Conservation (phyloP, 768 basidiomycete genomes). For the Phylloporus sp. region DNA sequence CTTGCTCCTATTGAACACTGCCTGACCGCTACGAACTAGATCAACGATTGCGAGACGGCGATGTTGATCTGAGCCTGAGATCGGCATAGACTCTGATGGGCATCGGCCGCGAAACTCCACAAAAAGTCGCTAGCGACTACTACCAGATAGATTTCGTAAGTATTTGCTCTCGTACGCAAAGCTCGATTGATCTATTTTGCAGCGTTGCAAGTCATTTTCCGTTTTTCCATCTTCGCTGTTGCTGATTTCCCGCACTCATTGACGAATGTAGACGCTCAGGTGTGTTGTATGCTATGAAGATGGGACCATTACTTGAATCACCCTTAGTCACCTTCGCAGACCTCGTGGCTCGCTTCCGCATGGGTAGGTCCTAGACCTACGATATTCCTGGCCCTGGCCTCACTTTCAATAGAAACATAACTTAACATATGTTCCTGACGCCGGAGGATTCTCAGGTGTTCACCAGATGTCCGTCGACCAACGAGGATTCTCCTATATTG, state of each 20-base stretch:
- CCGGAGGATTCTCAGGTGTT: slow-evolving; percentile 55
- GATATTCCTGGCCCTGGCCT: not conserved
- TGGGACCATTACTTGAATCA: slow-evolving; percentile 20
- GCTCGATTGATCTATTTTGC: slow-evolving; percentile 2
- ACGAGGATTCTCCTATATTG: slow-evolving; percentile 56
- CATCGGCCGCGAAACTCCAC: slow-evolving; percentile 40
- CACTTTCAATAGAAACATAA: slow-evolving; percentile 49
- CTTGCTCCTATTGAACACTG: slow-evolving; percentile 43
- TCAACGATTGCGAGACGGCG: slow-evolving; percentile 9
- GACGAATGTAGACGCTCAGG: slow-evolving; percentile 25
- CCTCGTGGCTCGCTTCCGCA: slow-evolving; percentile 59
- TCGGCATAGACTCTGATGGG: slow-evolving; percentile 53
- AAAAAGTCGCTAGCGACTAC: slow-evolving; percentile 55
- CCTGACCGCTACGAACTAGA: no score
- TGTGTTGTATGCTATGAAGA: not conserved
- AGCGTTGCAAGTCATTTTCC: slow-evolving; percentile 28
- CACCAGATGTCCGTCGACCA: slow-evolving; percentile 56
- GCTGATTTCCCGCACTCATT: slow-evolving; percentile 4
- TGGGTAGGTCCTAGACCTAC: slow-evolving; percentile 40
- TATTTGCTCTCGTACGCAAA: not conserved
- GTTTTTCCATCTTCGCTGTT: not conserved
- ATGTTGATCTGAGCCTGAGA: slow-evolving; percentile 52
- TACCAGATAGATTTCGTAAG: slow-evolving; percentile 42
- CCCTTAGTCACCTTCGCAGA: slow-evolving; percentile 57
- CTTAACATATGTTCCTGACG: slow-evolving; percentile 47